Base-by-base conservation (phyloP, 1,284 basidiomycete genomes). In the Austroboletus niveus region DNA sequence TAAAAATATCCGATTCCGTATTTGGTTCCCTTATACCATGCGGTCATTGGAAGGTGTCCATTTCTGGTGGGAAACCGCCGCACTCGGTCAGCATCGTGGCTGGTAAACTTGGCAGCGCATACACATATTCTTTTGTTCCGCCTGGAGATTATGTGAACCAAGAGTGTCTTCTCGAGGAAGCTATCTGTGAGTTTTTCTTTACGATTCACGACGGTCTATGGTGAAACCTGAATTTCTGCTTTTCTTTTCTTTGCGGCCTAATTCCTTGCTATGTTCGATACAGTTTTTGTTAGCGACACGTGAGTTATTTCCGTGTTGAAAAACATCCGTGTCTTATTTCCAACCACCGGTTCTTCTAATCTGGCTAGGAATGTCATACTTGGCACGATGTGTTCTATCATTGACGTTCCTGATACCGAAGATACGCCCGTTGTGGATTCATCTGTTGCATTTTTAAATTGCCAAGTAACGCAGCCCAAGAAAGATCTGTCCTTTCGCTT, bases 331-430 rank as follows among this genome's bases (percentile, higher is more conserved):
- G 30, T 22, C 47, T 52, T 46, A 47, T 43, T 43, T 32, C 30
- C 29, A 11, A 42, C 17, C 48, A 51, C 41, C 41, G 51, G 48
- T 42, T 48, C 40, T 29, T 42, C 39, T 36, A 39, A 22, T 51
- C 31, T 52, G 30, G 15, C 30, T 42, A 68, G 60, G 48, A 54
- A 64, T 51, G 51, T 48, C 36, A 45, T 42, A 15, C 20, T 43
- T 22, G 47, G 40, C 35, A 32, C 27, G 8, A 47, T 31, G 42
- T 41, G 44, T 27, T 41, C 44, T 43, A 49, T 52, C 48, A 34
- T 50, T 20, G 29, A 53, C 29, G 27, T 44, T 5, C 17, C 49
- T 35, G 20, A 29, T 31, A 9, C 54, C 27, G 11, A 30, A 45
- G 51, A 56, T 49, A 45, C 39, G 31, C 35, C 47, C 11, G 20